Evolutionary conservation across 768 basidiomycete genomes (phyloP).

Genomic region (Phanerochaete sordida): DNA sequence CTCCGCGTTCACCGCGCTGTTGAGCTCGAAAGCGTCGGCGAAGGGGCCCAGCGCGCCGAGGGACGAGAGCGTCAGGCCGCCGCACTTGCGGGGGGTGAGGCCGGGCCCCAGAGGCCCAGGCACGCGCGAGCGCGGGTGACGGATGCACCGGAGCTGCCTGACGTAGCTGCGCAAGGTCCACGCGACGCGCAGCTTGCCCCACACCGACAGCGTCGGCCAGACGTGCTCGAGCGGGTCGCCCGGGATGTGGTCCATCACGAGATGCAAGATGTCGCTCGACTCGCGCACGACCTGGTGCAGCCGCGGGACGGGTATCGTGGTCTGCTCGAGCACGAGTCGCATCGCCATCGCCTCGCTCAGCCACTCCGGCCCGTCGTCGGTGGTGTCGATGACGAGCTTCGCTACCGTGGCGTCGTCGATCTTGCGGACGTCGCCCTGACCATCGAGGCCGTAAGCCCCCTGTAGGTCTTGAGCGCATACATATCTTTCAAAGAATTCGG

Average conservation of each 20-base stretch:
- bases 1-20: background rate
- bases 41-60: background rate
- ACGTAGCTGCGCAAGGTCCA: constrained; percentile 27
- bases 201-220: constrained; percentile 23
- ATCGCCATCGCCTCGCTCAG: background rate
- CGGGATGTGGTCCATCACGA: constrained; percentile 24
- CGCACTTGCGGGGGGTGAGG: background rate
- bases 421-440: background rate
- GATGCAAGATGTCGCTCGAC: background rate
- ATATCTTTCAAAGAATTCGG: background rate
- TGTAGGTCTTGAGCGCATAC: background rate
- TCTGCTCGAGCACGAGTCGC: background rate
- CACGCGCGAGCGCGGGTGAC: background rate
- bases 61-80: background rate
- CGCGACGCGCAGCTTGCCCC: constrained; percentile 22
- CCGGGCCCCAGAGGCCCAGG: background rate
- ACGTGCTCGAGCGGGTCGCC: constrained; percentile 20
- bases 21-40: background rate
- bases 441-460: background rate
- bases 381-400: background rate
- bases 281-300: constrained; percentile 8
- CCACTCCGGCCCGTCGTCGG: background rate
- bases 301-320: constrained; percentile 17
- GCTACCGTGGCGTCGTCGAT: background rate
- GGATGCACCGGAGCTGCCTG: constrained; percentile 18